Evolutionary conservation across 306 rosid genomes (phyloP).

Genomic region (Abrus precatorius): DNA sequence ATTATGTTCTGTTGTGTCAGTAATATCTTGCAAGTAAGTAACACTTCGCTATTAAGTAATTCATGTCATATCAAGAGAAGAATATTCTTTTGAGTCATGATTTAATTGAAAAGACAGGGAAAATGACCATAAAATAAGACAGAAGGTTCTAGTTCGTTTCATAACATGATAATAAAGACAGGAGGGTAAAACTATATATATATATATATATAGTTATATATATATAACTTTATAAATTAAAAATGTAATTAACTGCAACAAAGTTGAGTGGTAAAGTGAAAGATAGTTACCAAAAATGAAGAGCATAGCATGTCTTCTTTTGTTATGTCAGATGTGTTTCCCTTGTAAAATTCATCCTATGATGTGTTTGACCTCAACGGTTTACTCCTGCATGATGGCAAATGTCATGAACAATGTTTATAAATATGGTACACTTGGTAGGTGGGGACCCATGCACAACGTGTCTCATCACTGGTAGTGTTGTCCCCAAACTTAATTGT

Average conservation of each 20-base stretch:
- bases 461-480: conserved; percentile 36
- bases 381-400: conserved; percentile 28
- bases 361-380: conserved; percentile 33
- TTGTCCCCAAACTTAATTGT: conserved; percentile 34
- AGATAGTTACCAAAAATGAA: not conserved
- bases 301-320: not conserved
- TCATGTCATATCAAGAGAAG: not conserved
- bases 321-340: not conserved
- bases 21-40: not conserved
- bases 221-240: not conserved
- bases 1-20: not conserved
- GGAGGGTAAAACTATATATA: not conserved
- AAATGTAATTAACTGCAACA: not conserved
- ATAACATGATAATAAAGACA: conserved; percentile 27
- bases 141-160: conserved; percentile 19
- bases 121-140: conserved; percentile 19
- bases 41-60: not conserved
- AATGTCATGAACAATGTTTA: not conserved
- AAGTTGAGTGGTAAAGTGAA: conserved; percentile 14
- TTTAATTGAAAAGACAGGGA: conserved; percentile 17
- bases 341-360: conserved; percentile 13
- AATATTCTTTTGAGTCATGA: not conserved
- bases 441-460: conserved; percentile 36
- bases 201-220: too few species aligned
- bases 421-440: conserved; percentile 2